phyloP scores from a whole-genome alignment of 768 basidiomycete genomes.

The Mycena vitilis region DNA sequence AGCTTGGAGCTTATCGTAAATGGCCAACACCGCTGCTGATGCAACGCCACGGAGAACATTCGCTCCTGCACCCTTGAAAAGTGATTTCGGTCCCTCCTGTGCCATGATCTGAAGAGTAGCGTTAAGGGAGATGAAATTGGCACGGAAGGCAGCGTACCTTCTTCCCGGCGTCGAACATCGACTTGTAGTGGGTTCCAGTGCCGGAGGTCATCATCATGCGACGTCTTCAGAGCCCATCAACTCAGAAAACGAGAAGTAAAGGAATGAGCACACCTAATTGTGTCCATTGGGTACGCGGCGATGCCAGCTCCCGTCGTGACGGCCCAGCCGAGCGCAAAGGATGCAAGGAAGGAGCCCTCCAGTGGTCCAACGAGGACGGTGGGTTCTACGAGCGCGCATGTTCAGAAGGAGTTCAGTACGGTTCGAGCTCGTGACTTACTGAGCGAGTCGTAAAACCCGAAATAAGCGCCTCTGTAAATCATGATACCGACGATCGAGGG shows the following conservation, averaged over 20 bases:
- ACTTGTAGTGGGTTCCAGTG: slow-evolving; percentile 80
- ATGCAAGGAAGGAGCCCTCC: slow-evolving; percentile 84
- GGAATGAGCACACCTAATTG: slow-evolving; percentile 59
- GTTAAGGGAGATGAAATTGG: neutral
- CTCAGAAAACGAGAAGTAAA: slow-evolving; percentile 36
- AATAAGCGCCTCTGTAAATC: slow-evolving; percentile 89
- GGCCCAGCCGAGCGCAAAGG: slow-evolving; percentile 86
- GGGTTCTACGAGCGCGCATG: slow-evolving; percentile 61
- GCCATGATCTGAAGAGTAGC: slow-evolving; percentile 65
- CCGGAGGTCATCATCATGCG: slow-evolving; percentile 97
- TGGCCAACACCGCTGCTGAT: slow-evolving; percentile 86
- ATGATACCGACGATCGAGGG: slow-evolving; percentile 90
- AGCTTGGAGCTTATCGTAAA: slow-evolving; percentile 89
- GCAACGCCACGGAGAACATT: slow-evolving; percentile 85
- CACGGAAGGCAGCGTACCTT: slow-evolving; percentile 37
- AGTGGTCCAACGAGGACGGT: slow-evolving; percentile 84
- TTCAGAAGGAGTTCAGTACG: slow-evolving; percentile 39
- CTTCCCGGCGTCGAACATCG: slow-evolving; percentile 81
- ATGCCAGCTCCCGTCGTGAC: slow-evolving; percentile 89
- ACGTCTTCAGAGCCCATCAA: slow-evolving; percentile 62
- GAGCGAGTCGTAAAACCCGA: slow-evolving; percentile 80
- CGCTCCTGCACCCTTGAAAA: slow-evolving; percentile 91
- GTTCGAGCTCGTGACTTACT: slow-evolving; percentile 54
- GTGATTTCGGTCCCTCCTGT: slow-evolving; percentile 81
- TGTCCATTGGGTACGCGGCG: slow-evolving; percentile 77